Evolutionary conservation across 768 basidiomycete genomes (phyloP), one percentile per base, ranked within the genome.

Genomic region (Hirschioporus abietinus): DNA sequence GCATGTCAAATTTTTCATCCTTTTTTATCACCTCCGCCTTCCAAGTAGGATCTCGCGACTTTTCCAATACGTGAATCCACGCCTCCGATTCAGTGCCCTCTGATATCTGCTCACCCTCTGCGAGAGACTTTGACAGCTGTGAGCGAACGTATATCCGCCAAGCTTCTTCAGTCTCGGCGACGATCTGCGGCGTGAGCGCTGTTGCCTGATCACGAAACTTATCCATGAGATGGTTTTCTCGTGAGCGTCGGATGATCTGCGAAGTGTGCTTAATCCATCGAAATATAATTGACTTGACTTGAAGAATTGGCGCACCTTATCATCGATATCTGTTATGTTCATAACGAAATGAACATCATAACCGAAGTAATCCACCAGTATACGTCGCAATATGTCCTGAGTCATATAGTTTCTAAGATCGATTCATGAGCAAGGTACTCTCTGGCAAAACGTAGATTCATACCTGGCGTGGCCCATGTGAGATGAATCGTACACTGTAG

Each of bases 401-500:
- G 95, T 93, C 35, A 98, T 91, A 79, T 99, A 99, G 81, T 97
- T 98, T 73, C 96, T 97, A 70, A 57, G 66, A 36, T 64, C 64
- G 60, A 61, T 12, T 25, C 60, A 61, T 61, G 24, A 61, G 20
- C 15, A 25, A 12, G 24, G 24, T 23, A 12, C 15, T 61, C 60
- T 3, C 25, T 36, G 26, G 17, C 15, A 58, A 60, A 23, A 62
- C 62, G 75, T 63, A 61, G 42, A 52, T 52, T n/a, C 30, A 61
- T 74, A 96, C 95, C 96, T 88, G 7, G 97, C 97, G 80, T 99
- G 97, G 7, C 97, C 97, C 93, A 99, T 95, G 76, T 99, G 97
- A 58, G 94, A 91, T 15, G 95, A 88, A 81, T 99, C 97, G 76
- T 99, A 99, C 9, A 99, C 97, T 0, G 97, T 99, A 20, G 97